Conservation (phyloP, 73 alveolate species). For the Tetrahymena thermophila region DNA sequence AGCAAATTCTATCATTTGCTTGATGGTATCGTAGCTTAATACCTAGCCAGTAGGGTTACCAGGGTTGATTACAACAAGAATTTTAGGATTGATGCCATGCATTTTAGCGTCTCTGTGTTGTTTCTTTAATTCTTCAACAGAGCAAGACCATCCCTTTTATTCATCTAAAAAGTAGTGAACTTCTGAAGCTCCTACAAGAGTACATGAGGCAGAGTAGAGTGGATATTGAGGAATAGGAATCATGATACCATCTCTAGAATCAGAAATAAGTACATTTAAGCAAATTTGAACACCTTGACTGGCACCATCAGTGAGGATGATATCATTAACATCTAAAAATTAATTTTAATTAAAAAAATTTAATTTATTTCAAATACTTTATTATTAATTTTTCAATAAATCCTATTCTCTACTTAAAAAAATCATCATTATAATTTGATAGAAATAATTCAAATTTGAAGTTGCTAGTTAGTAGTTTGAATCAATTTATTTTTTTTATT, state of each 20-base stretch:
- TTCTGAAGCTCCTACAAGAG: constrained; percentile 71
- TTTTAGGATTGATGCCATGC: constrained; percentile 68
- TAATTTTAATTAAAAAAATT: not conserved
- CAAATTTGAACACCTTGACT: constrained; percentile 15
- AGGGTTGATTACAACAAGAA: constrained; percentile 90
- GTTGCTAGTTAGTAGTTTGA: no score
- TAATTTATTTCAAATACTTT: not conserved
- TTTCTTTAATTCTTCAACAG: constrained; percentile 50
- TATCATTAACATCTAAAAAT: constrained; percentile 1
- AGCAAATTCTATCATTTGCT: constrained; percentile 60
- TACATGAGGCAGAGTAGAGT: constrained; percentile 84
- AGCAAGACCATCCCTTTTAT: constrained; percentile 75
- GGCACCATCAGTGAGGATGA: constrained; percentile 40
- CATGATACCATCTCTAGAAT: constrained; percentile 64
- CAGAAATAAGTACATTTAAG: constrained; percentile 18
- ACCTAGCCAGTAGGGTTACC: constrained; percentile 97
- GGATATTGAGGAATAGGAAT: constrained; percentile 97
- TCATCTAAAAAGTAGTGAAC: constrained; percentile 90
- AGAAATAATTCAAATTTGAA: no score
- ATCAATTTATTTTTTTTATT: no score
- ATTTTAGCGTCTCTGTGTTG: constrained; percentile 41
- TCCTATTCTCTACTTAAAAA: no score
- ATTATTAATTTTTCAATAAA: no score
- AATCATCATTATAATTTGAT: no score
- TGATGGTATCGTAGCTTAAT: constrained; percentile 60